Conservation (phyloP, 2,329 filamentous ascomycete species). For the Ascochyta clinopodiicola region DNA sequence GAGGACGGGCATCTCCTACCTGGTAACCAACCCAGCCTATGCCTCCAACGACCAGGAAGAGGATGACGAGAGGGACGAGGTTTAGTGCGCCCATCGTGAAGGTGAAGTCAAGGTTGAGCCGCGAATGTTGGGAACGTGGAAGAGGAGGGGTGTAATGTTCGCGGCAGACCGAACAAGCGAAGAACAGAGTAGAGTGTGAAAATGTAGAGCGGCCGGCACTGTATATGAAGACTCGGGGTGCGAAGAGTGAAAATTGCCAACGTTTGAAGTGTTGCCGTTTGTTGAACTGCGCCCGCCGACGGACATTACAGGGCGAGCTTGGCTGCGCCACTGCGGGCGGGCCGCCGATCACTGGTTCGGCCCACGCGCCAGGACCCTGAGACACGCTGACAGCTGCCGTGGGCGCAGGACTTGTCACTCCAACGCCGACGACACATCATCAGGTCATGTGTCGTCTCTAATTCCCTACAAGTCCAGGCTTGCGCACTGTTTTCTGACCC, state of each 20-base stretch:
- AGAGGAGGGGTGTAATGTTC: neutral
- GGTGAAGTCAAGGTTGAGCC: slow-evolving; percentile 15
- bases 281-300: slow-evolving; percentile 4
- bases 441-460: too few species aligned
- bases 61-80: slow-evolving; percentile 70
- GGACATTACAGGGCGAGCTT: slow-evolving; percentile 15
- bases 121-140: neutral
- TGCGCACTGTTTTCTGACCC: too few species aligned
- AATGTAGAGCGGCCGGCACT: slow-evolving; percentile 3
- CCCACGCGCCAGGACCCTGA: slow-evolving; percentile 2
- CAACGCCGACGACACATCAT: neutral
- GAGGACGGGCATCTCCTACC: slow-evolving; percentile 30
- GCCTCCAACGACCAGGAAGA: slow-evolving; percentile 64
- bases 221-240: neutral
- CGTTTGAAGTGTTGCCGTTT: neutral
- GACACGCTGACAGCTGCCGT: slow-evolving; percentile 1
- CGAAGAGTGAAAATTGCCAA: slow-evolving; percentile 1
- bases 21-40: slow-evolving; percentile 73
- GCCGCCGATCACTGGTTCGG: slow-evolving; percentile 7
- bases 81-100: slow-evolving; percentile 52
- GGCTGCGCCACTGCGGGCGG: slow-evolving; percentile 7
- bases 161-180: neutral
- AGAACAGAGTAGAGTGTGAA: neutral
- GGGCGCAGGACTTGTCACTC: neutral
- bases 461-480: too few species aligned